These are phyloP conservation scores for Urochloa ruziziensis DNA, from an alignment of 176 grass and related monocot species.

Conservation along the genomic window DNA sequence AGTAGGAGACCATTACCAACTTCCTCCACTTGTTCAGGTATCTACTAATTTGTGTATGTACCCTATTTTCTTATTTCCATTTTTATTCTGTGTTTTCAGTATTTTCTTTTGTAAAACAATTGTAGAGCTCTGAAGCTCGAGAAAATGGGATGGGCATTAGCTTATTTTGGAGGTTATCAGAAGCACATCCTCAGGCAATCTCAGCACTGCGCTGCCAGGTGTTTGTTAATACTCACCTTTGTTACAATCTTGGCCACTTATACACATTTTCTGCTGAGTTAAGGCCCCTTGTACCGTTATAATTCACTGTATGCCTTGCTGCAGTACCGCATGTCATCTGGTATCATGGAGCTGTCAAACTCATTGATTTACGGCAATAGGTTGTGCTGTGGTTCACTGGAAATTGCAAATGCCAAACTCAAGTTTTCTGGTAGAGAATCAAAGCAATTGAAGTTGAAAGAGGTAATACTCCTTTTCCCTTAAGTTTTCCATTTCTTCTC, in stretches of 20 bases:
- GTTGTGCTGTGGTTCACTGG: constrained; percentile 78
- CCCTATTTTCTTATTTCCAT: not conserved
- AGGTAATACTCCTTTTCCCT: constrained; percentile 49
- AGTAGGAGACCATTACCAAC: constrained; percentile 96
- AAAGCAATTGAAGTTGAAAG: constrained; percentile 58
- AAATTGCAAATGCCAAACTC: constrained; percentile 79
- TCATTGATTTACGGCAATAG: constrained; percentile 82
- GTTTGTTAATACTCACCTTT: constrained; percentile 1
- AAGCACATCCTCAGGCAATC: constrained; percentile 94
- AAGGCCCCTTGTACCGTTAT: constrained; percentile 22
- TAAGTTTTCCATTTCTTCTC: not conserved
- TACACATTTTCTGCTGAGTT: constrained; percentile 24
- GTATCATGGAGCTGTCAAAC: constrained; percentile 97
- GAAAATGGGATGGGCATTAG: constrained; percentile 95
- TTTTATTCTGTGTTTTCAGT: constrained; percentile 5
- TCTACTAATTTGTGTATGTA: not conserved
- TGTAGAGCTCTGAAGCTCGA: constrained; percentile 80
- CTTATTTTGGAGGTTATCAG: constrained; percentile 96
- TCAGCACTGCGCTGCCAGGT: constrained; percentile 92
- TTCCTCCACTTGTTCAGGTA: constrained; percentile 97
- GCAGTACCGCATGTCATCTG: constrained; percentile 95
- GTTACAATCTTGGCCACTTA: not conserved
- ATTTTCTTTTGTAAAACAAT: constrained; percentile 27
- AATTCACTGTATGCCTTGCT: constrained; percentile 36
- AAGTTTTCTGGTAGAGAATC: constrained; percentile 58